Conservation (phyloP, 1,284 basidiomycete species). For the Moesziomyces sp. region DNA sequence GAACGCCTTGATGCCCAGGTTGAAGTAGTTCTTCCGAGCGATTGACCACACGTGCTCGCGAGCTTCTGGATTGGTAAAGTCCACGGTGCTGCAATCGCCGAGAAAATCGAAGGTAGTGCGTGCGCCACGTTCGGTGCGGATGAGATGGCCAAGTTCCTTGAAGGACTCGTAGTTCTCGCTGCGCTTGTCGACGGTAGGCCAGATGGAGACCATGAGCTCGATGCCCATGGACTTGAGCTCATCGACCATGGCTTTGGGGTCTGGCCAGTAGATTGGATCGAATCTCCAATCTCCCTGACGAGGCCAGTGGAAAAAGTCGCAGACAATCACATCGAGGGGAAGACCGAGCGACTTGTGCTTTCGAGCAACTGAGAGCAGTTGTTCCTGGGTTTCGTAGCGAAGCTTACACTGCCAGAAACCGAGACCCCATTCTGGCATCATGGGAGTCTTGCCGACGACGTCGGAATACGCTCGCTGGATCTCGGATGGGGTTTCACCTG, state of each 20-base stretch:
- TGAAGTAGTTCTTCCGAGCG: constrained; percentile 19
- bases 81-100: constrained; percentile 18
- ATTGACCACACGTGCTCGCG: constrained; percentile 21
- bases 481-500: constrained; percentile 13
- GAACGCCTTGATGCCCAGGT: constrained; percentile 23
- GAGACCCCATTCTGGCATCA: constrained; percentile 37
- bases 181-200: constrained; percentile 33
- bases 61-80: constrained; percentile 26
- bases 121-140: constrained; percentile 23
- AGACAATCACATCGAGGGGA: constrained; percentile 27
- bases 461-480: constrained; percentile 22
- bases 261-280: constrained; percentile 27
- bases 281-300: constrained; percentile 33
- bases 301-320: constrained; percentile 43
- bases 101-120: constrained; percentile 17
- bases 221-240: constrained; percentile 18
- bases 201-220: constrained; percentile 37
- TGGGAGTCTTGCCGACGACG: constrained; percentile 18
- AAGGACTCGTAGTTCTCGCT: constrained; percentile 16
- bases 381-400: constrained; percentile 30
- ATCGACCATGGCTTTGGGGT: constrained; percentile 31
- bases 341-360: constrained; percentile 23
- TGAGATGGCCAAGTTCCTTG: constrained; percentile 22
- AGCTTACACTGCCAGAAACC: constrained; percentile 36
- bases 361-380: constrained; percentile 23